Percentiles rank a stretch among this genome's conserved stretches.
Conservation (phyloP, 352 stramenopile species). For the Elongisporangium senticosum region DNA sequence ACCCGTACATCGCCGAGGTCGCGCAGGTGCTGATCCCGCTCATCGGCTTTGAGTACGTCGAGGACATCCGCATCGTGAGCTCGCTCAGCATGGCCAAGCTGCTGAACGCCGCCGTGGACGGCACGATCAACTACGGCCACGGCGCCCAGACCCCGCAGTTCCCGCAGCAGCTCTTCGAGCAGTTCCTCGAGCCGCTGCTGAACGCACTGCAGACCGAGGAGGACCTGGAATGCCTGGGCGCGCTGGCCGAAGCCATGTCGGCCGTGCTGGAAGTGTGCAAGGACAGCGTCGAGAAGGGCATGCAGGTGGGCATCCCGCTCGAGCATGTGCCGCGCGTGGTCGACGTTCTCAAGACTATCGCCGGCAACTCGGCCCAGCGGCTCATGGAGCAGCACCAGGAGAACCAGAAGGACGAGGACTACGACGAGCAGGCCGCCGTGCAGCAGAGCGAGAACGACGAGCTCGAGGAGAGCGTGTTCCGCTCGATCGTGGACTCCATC, state of each 20-base stretch:
- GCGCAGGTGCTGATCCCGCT: slow-evolving; percentile 71
- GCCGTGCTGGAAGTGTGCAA: slow-evolving; percentile 76
- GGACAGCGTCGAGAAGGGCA: slow-evolving; percentile 67
- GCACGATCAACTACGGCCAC: slow-evolving; percentile 59
- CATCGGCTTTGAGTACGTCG: slow-evolving; percentile 80
- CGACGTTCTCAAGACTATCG: slow-evolving; percentile 66
- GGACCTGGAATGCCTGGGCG: slow-evolving; percentile 72
- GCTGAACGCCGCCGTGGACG: slow-evolving; percentile 64
- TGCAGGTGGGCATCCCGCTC: slow-evolving; percentile 59
- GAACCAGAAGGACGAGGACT: slow-evolving; percentile 77
- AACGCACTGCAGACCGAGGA: slow-evolving; percentile 68
- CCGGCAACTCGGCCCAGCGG: slow-evolving; percentile 55
- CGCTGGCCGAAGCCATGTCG: slow-evolving; percentile 71
- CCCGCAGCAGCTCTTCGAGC: slow-evolving; percentile 77
- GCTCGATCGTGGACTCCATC: slow-evolving; percentile 79
- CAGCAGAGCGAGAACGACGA: slow-evolving; percentile 70
- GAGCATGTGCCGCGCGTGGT: slow-evolving; percentile 64
- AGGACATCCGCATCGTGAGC: slow-evolving; percentile 79
- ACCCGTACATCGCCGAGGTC: slow-evolving; percentile 76
- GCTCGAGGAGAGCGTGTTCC: slow-evolving; percentile 73
- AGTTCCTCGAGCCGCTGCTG: slow-evolving; percentile 72
- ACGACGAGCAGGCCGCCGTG: slow-evolving; percentile 64
- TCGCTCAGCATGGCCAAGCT: slow-evolving; percentile 72
- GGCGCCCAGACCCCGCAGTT: slow-evolving; percentile 50
- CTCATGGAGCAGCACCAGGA: slow-evolving; percentile 49